Percentiles rank a stretch among this genome's conserved stretches.
These are phyloP conservation scores for Quercus tomentella DNA, from an alignment of 331 rosid species.

Conservation along the genomic window DNA sequence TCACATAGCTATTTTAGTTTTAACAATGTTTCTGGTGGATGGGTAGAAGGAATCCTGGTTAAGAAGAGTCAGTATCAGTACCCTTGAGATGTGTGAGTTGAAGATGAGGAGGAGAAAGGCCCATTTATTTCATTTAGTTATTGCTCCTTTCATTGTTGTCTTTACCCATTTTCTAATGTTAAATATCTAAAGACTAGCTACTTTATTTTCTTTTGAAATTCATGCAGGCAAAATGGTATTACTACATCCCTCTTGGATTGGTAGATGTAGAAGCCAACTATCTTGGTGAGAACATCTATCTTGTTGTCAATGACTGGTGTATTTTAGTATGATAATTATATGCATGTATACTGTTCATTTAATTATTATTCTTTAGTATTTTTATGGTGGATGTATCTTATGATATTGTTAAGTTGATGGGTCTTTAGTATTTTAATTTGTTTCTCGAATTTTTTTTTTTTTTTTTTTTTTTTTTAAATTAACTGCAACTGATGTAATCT, in stretches of 20 bases:
- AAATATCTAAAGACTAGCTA: constrained; percentile 4
- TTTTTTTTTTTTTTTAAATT: neutral
- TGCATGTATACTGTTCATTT: neutral
- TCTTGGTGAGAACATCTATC: constrained; percentile 50
- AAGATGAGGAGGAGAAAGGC: neutral
- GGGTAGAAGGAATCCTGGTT: neutral
- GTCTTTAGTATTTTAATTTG: neutral
- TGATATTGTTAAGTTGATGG: neutral
- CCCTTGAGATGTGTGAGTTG: neutral
- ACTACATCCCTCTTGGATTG: constrained; percentile 71
- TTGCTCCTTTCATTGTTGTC: neutral
- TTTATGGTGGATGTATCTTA: neutral
- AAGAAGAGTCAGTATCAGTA: neutral
- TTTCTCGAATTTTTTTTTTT: neutral
- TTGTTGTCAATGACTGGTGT: neutral
- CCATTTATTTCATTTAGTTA: neutral
- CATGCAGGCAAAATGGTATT: constrained; percentile 86
- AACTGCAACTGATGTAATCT: neutral
- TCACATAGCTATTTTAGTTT: neutral
- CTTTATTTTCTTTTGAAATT: constrained; percentile 5
- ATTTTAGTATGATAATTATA: neutral
- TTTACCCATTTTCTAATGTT: neutral
- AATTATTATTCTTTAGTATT: neutral
- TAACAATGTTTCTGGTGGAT: neutral
- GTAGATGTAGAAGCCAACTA: constrained; percentile 94